These are phyloP conservation scores for Cladorrhinum sp. DNA, from an alignment of 2,329 filamentous ascomycete species.

Conservation along the genomic window DNA sequence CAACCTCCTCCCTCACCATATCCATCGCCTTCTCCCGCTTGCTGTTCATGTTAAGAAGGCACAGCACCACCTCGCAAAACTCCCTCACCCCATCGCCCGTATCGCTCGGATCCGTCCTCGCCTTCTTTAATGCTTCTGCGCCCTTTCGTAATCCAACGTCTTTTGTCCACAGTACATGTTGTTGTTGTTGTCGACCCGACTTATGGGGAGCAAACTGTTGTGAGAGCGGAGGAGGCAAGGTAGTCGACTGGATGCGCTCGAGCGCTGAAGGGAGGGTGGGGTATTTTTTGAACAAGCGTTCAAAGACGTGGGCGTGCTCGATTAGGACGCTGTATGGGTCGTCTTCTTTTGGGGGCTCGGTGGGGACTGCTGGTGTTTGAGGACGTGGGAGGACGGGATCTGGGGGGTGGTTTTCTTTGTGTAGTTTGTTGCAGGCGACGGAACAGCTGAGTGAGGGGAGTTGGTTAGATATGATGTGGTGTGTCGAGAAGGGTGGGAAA, in stretches of 20 bases:
- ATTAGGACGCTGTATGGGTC: slow-evolving; percentile 52
- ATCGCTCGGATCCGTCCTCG: slow-evolving; percentile 48
- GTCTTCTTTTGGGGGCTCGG: slow-evolving; percentile 16
- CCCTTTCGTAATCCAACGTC: slow-evolving; percentile 58
- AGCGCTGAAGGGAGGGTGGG: slow-evolving; percentile 48
- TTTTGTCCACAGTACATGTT: slow-evolving; percentile 51
- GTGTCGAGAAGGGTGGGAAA: neutral
- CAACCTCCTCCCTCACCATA: slow-evolving; percentile 43
- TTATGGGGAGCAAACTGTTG: neutral
- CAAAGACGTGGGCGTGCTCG: slow-evolving; percentile 49
- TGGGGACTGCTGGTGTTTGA: slow-evolving; percentile 34
- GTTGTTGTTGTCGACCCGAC: slow-evolving; percentile 25
- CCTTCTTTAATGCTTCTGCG: slow-evolving; percentile 50
- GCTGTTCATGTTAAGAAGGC: slow-evolving; percentile 39
- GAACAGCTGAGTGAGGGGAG: slow-evolving; percentile 52
- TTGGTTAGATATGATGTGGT: slow-evolving; percentile 10
- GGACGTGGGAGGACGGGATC: slow-evolving; percentile 24
- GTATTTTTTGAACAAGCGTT: slow-evolving; percentile 51
- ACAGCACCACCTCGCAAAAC: slow-evolving; percentile 56
- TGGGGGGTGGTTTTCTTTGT: slow-evolving; percentile 41
- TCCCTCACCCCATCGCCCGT: slow-evolving; percentile 59
- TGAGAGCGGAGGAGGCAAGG: slow-evolving; percentile 36
- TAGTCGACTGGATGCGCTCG: slow-evolving; percentile 47
- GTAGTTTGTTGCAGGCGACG: slow-evolving; percentile 47
- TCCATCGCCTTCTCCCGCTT: slow-evolving; percentile 29